These are phyloP conservation scores for Apiosordaria backusii DNA, from an alignment of 495 filamentous ascomycete genomes.

Conservation along the genomic window DNA sequence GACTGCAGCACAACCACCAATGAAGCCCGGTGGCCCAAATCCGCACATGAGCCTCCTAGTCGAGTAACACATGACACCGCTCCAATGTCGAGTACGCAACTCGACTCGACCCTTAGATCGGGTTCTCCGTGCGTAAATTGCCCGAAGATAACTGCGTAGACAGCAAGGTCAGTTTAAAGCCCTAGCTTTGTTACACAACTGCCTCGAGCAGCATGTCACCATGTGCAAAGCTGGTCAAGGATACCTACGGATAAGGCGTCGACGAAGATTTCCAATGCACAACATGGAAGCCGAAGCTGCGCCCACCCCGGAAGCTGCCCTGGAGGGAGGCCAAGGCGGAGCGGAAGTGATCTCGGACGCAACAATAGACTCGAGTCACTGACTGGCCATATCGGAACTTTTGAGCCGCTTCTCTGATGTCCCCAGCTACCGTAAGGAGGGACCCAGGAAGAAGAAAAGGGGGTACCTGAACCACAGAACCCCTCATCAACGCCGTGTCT, in stretches of 20 bases:
- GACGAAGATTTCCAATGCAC: background rate
- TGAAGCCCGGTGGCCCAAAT: background rate
- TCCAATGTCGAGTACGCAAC: background rate
- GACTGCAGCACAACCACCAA: background rate
- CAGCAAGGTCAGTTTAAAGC: background rate
- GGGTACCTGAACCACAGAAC: background rate
- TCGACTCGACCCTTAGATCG: background rate
- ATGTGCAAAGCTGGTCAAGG: slow-evolving; percentile 1
- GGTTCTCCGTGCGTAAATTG: background rate
- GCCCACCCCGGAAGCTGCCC: slow-evolving; percentile 14
- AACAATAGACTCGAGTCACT: background rate
- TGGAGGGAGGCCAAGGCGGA: slow-evolving; percentile 8
- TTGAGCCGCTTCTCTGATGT: slow-evolving; percentile 4
- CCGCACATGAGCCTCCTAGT: background rate
- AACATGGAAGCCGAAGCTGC: background rate
- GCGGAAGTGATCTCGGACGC: slow-evolving; percentile 11
- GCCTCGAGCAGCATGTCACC: background rate
- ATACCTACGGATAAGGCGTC: background rate
- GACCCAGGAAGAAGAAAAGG: background rate
- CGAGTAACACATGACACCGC: background rate
- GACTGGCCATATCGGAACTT: slow-evolving; percentile 1
- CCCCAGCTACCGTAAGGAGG: slow-evolving; percentile 2
- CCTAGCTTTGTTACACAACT: background rate
- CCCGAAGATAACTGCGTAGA: background rate
- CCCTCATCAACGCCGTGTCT: background rate